Evolutionary conservation across 2,329 filamentous ascomycete genomes (phyloP), one percentile per base, ranked within the genome.

Genomic region (Colletotrichum eremochloae): DNA sequence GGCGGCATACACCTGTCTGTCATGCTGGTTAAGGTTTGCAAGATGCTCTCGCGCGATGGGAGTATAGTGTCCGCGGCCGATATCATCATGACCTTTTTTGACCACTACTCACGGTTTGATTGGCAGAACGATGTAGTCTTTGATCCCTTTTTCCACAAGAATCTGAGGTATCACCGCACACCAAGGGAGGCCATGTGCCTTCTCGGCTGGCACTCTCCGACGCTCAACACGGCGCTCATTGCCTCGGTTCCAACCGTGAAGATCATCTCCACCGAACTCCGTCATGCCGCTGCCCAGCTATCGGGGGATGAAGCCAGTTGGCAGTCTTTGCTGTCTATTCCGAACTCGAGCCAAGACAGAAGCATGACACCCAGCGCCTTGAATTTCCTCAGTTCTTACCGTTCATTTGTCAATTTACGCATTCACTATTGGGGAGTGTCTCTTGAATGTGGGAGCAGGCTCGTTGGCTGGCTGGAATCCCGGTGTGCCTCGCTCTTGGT

Each of bases 341-440:
- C 42, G 14, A 29, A 18, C 2, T 31, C 36, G 12, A 24, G 7
- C 15, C 14, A 29, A 15, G 63, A 55, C 24, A 46, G 44, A 29
- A 31, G 14, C 18, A n/a, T 72, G n/a, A 29, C 74, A 0, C 62
- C 70, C 12, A 84, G 82, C 14, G 80, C 82, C 6, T 64, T 72
- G 1, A 83, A 86, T 3, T 93, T 93, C 74, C 76, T 92, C 7
- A 75, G 75, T 1, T 76, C 80, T 0, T 89, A 88, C 77, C 85
- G 82, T 67, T 87, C 81, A 64, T 93, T 90, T 76, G 80, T 90
- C 68, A 89, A 87, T 75, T 85, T 93, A 63, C 87, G 91, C 68
- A 84, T 89, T 1, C 89, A 91, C 58, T 93, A 91, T 79, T 93
- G 91, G 91, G 90, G 90, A 1, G 80, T 86, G 8, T 89, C 89